A percentile compares a stretch with the other conserved stretches of the same genome.
phyloP scores from a whole-genome alignment of 2,329 filamentous ascomycete species.

The Phaeoacremonium minimum region DNA sequence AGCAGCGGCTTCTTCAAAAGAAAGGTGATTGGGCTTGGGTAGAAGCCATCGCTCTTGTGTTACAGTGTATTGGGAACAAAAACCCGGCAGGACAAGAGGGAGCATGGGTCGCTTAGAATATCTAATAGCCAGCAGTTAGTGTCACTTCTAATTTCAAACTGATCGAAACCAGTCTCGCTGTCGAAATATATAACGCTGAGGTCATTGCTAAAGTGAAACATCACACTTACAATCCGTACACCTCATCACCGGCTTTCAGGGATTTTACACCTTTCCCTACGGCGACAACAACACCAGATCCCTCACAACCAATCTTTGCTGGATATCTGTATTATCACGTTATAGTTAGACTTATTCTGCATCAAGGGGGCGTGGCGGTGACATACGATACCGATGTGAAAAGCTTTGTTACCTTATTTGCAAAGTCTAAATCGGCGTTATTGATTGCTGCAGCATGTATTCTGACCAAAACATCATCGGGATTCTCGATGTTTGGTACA shows the following conservation, averaged over 20 bases:
- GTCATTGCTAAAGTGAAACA: too few relatives aligned
- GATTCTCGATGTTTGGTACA: conserved; percentile 34
- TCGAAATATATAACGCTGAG: too few relatives aligned
- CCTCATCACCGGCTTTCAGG: conserved; percentile 26
- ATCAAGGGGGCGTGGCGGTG: neutral
- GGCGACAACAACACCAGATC: conserved; percentile 23
- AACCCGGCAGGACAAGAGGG: conserved; percentile 19
- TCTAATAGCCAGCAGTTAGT: too few relatives aligned
- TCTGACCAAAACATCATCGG: conserved; percentile 37
- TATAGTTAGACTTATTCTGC: too few relatives aligned
- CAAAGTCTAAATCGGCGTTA: conserved; percentile 28
- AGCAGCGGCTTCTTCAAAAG: conserved; percentile 22
- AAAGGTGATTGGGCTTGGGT: conserved; percentile 19
- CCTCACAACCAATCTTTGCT: conserved; percentile 17
- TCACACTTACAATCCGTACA: conserved; percentile 31
- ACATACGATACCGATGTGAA: conserved; percentile 22
- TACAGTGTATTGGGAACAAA: conserved; percentile 35
- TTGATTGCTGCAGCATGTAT: conserved; percentile 30
- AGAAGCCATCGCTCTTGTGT: conserved; percentile 26
- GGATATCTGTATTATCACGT: conserved; percentile 16
- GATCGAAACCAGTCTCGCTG: too few relatives aligned
- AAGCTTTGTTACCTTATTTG: conserved; percentile 17
- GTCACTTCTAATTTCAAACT: too few relatives aligned
- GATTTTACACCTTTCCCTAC: conserved; percentile 20
- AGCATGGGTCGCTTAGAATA: conserved; percentile 35